Evolutionary conservation across 495 filamentous ascomycete genomes (phyloP).

Genomic region (Penicillium odoratum): DNA sequence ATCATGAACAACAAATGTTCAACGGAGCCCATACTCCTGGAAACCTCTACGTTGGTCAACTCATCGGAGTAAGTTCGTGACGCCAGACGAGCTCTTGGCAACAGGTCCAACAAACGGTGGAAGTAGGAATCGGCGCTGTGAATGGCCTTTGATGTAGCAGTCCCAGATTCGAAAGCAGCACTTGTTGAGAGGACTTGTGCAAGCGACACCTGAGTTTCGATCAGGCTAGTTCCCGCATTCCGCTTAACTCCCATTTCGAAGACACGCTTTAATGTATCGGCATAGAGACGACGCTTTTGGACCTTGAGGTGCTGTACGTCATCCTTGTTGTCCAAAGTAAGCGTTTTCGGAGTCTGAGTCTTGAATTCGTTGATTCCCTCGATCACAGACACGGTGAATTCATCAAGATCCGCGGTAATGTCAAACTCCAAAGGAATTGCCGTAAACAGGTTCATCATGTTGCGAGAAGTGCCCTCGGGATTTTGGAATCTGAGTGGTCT

Average conservation of each 20-base stretch:
- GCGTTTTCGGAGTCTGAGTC: conserved; percentile 71
- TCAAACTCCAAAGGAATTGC: conserved; percentile 54
- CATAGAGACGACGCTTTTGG: conserved; percentile 86
- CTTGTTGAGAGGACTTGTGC: conserved; percentile 63
- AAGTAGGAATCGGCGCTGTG: conserved; percentile 68
- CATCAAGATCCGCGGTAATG: conserved; percentile 59
- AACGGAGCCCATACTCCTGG: conserved; percentile 73
- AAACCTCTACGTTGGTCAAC: conserved; percentile 72
- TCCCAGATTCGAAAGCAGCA: conserved; percentile 32
- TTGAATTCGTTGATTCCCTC: conserved; percentile 69
- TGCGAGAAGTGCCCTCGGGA: conserved; percentile 58
- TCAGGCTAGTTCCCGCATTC: conserved; percentile 66
- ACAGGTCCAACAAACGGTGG: conserved; percentile 70
- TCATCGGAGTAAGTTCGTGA: conserved; percentile 76
- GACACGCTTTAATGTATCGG: conserved; percentile 77
- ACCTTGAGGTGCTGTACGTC: conserved; percentile 82
- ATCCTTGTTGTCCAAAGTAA: conserved; percentile 82
- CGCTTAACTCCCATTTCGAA: conserved; percentile 86
- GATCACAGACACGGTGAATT: conserved; percentile 65
- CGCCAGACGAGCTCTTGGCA: conserved; percentile 64
- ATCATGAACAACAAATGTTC: conserved; percentile 74
- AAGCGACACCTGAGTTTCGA: conserved; percentile 70
- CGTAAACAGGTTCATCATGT: conserved; percentile 60
- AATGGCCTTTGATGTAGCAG: conserved; percentile 20
- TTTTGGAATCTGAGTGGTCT: conserved; percentile 72